phyloP scores from a whole-genome alignment of 371 early-diverging fungal species.

The Haplosporangium sp. region DNA sequence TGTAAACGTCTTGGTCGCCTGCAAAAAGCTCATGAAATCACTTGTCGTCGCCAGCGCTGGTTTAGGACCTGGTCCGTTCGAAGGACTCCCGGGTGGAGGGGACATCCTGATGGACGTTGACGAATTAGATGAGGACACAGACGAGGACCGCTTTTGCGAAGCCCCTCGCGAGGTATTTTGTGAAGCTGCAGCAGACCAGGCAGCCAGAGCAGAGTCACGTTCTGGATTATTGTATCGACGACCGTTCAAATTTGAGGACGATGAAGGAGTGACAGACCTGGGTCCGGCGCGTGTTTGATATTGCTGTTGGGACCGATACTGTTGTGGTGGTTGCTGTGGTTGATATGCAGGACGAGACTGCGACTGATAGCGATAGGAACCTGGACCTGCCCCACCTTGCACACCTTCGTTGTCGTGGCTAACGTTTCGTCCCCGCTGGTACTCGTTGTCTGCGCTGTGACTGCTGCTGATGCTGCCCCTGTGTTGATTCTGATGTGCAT shows the following conservation, averaged over 20 bases:
- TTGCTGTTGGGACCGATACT: not conserved
- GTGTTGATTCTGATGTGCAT: too few relatives aligned
- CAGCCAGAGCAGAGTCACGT: not conserved
- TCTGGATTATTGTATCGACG: not conserved
- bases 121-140: too few relatives aligned
- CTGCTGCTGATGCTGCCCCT: too few relatives aligned
- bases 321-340: not conserved
- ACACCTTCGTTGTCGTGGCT: not conserved
- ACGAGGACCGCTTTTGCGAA: not conserved
- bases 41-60: slow-evolving; percentile 15
- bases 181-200: not conserved
- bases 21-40: slow-evolving; percentile 29
- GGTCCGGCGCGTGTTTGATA: not conserved
- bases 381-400: not conserved
- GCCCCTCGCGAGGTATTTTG: not conserved
- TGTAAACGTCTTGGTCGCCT: slow-evolving; percentile 12
- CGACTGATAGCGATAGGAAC: not conserved
- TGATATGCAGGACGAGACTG: not conserved
- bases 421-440: not conserved
- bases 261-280: not conserved
- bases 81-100: too few relatives aligned
- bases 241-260: not conserved
- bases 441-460: too few relatives aligned
- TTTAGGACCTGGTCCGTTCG: not conserved
- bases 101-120: not conserved